Evolutionary conservation across 495 filamentous ascomycete species (phyloP).

Genomic region (Talaromyces thailandensis): DNA sequence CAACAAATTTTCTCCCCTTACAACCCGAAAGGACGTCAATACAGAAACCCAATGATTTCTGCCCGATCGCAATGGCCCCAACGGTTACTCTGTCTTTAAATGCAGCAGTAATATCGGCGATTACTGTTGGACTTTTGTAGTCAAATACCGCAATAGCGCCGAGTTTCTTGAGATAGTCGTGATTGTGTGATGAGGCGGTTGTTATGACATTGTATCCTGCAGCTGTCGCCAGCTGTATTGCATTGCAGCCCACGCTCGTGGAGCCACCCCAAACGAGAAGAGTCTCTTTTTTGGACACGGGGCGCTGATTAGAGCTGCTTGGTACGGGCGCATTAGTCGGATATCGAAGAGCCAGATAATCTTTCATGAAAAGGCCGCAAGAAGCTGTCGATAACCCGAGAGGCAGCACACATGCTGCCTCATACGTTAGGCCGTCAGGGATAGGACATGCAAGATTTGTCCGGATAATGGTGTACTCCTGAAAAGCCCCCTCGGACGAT

Average conservation of each 20-base stretch:
- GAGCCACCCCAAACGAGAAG: conserved; percentile 54
- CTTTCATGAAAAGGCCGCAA: conserved; percentile 35
- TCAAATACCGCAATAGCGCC: conserved; percentile 36
- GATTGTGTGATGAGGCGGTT: conserved; percentile 33
- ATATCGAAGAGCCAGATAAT: conserved; percentile 26
- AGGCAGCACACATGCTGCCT: conserved; percentile 40
- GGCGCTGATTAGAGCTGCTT: neutral
- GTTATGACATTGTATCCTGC: conserved; percentile 35
- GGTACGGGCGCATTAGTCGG: conserved; percentile 20
- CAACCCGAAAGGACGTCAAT: neutral
- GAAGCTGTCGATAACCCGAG: conserved; percentile 47
- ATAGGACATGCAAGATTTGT: conserved; percentile 30
- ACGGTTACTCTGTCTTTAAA: neutral
- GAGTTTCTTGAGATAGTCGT: conserved; percentile 30
- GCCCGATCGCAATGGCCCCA: neutral
- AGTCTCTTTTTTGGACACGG: conserved; percentile 18
- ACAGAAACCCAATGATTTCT: neutral
- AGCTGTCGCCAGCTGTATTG: conserved; percentile 28
- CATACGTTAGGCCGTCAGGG: conserved; percentile 36
- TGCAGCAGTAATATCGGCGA: conserved; percentile 8
- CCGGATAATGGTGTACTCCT: conserved; percentile 33
- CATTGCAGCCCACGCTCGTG: conserved; percentile 38
- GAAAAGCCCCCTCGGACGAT: conserved; percentile 31
- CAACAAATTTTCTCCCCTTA: neutral
- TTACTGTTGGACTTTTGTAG: conserved; percentile 28